Percentiles rank a stretch among this genome's conserved stretches.
Evolutionary conservation across 225 moss, liverwort and hornwort genomes (phyloP).

Genomic region (Sphagnum contortum): DNA sequence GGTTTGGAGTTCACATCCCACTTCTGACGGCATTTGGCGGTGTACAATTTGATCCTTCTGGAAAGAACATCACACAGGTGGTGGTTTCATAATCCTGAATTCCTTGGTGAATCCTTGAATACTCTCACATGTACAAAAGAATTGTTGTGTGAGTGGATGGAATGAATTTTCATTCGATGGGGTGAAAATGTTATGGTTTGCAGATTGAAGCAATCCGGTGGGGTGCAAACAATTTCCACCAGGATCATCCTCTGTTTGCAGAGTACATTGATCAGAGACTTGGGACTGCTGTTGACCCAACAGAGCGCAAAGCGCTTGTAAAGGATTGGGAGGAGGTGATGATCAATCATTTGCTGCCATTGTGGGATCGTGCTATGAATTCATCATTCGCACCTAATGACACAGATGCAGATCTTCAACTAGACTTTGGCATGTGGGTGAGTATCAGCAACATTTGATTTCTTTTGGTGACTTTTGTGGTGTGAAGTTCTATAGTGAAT

Average conservation of each 20-base stretch:
- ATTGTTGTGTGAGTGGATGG: no score
- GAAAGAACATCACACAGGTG: slow-evolving; percentile 84
- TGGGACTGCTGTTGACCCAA: slow-evolving; percentile 14
- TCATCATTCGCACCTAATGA: slow-evolving; percentile 41
- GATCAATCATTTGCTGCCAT: slow-evolving; percentile 35
- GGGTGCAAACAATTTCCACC: slow-evolving; percentile 83
- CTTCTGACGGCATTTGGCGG: slow-evolving; percentile 63
- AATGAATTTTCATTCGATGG: no score
- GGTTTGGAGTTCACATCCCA: slow-evolving; percentile 84
- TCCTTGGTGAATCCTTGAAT: not conserved
- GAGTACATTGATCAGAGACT: slow-evolving; percentile 38
- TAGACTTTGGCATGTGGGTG: slow-evolving; percentile 90
- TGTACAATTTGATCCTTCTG: slow-evolving; percentile 49
- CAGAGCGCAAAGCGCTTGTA: slow-evolving; percentile 40
- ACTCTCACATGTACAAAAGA: no score
- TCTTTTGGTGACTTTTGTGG: not conserved
- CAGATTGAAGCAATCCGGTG: slow-evolving; percentile 82
- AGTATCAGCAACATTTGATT: slow-evolving; percentile 1
- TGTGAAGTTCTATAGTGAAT: no score
- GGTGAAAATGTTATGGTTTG: not conserved
- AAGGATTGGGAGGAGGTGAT: slow-evolving; percentile 60
- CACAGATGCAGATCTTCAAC: slow-evolving; percentile 42
- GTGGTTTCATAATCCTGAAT: not conserved
- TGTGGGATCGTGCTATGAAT: slow-evolving; percentile 26
- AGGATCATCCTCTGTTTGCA: slow-evolving; percentile 57